These are phyloP conservation scores for Kwoniella sp. DNA, from an alignment of 768 basidiomycete species.

Conservation along the genomic window DNA sequence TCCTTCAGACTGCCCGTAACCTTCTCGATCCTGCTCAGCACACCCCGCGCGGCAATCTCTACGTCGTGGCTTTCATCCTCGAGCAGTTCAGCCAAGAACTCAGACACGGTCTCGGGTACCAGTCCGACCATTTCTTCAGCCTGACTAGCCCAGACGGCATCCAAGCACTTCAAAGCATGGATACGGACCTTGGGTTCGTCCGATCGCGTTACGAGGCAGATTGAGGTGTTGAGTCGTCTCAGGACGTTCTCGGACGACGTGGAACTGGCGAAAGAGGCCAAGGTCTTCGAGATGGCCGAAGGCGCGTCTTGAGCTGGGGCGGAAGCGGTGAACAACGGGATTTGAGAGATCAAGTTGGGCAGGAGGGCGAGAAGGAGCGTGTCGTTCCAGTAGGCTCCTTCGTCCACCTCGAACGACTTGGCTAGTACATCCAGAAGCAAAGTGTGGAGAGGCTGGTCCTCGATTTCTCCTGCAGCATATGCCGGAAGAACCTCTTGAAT, in stretches of 20 bases:
- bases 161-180: constrained; percentile 69
- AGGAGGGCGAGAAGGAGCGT: constrained; percentile 70
- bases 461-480: constrained; percentile 57
- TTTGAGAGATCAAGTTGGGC: constrained; percentile 65
- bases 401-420: constrained; percentile 74
- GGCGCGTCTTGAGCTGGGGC: constrained; percentile 14
- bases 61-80: constrained; percentile 82
- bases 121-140: constrained; percentile 83
- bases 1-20: constrained; percentile 51
- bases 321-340: constrained; percentile 61
- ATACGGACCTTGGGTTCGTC: constrained; percentile 73
- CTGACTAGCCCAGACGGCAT: constrained; percentile 74
- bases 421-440: constrained; percentile 66
- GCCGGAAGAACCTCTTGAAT: constrained; percentile 67
- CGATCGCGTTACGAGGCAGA: constrained; percentile 86
- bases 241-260: constrained; percentile 67
- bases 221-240: constrained; percentile 76
- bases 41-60: constrained; percentile 64
- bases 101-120: constrained; percentile 66
- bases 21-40: constrained; percentile 52
- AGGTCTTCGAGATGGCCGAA: constrained; percentile 54
- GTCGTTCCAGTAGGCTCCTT: constrained; percentile 88
- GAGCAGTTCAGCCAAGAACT: constrained; percentile 53
- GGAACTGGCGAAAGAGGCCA: constrained; percentile 62
- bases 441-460: constrained; percentile 65